Percentiles rank a stretch among this genome's conserved stretches.
Conservation (phyloP, 257 asterid species). For the Prunella vulgaris region DNA sequence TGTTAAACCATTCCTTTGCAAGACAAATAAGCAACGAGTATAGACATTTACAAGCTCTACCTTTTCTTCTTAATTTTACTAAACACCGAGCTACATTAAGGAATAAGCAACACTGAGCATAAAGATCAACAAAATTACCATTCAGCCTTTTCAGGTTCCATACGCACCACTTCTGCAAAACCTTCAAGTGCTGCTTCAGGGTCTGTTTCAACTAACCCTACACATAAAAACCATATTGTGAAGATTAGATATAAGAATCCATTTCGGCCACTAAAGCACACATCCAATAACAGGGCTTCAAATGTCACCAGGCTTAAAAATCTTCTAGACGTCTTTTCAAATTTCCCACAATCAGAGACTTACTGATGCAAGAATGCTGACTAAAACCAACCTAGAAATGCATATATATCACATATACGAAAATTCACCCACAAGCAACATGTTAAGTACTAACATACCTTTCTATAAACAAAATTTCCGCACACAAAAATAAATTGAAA, state of each 20-base stretch:
- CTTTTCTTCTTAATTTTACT: neutral
- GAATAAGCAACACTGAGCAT: neutral
- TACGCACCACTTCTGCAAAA: conserved; percentile 77
- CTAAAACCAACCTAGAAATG: neutral
- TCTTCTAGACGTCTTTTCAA: neutral
- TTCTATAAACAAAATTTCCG: neutral
- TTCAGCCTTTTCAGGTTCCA: conserved; percentile 98
- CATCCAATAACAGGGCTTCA: neutral
- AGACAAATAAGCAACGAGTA: neutral
- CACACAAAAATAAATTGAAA: conserved; percentile 5
- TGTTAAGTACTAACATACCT: no score
- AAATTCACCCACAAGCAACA: neutral
- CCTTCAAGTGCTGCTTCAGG: conserved; percentile 97
- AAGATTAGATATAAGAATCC: neutral
- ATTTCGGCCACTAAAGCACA: neutral
- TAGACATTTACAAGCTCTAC: neutral
- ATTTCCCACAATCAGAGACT: neutral
- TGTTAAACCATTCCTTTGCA: neutral
- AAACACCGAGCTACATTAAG: neutral
- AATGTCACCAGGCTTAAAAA: conserved; percentile 1
- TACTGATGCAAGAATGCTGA: neutral
- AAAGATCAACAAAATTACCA: conserved; percentile 44
- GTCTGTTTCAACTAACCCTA: conserved; percentile 85
- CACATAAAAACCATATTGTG: conserved; percentile 8
- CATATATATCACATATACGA: neutral